Conservation (phyloP, 176 grass and related monocot species). For the Oryza rufipogon region DNA sequence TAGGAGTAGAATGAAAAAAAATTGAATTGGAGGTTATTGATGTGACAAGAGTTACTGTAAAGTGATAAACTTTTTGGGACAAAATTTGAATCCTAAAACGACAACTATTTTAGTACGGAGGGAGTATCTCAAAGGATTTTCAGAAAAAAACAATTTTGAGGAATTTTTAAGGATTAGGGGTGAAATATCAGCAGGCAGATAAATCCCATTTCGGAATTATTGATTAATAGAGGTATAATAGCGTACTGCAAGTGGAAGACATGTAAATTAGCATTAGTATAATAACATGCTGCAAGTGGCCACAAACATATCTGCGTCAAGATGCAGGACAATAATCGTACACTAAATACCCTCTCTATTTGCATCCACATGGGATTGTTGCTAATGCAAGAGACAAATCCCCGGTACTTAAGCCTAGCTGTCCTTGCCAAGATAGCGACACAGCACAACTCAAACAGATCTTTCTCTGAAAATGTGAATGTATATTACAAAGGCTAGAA, state of each 20-base stretch:
- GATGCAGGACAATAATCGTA: background rate
- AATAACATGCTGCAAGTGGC: background rate
- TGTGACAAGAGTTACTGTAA: too few relatives aligned
- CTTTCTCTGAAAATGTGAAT: background rate
- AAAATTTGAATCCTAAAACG: too few relatives aligned
- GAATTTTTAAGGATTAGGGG: background rate
- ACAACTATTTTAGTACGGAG: too few relatives aligned
- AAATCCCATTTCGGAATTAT: background rate
- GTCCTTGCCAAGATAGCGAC: background rate
- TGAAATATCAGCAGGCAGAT: too few relatives aligned
- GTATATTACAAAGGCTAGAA: background rate
- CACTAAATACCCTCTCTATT: background rate
- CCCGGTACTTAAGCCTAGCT: background rate
- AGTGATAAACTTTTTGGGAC: too few relatives aligned
- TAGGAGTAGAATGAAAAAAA: too few relatives aligned
- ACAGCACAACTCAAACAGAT: background rate
- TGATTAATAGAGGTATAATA: background rate
- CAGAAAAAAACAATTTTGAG: background rate
- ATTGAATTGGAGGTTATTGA: too few relatives aligned
- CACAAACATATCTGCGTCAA: background rate
- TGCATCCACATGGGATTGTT: conserved; percentile 25
- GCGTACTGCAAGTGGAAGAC: background rate
- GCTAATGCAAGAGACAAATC: background rate
- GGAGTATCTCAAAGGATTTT: too few relatives aligned
- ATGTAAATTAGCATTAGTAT: background rate